A percentile compares a stretch with the other conserved stretches of the same genome.
phyloP scores from a whole-genome alignment of 1,284 basidiomycete genomes.

The Naganishia albida region DNA sequence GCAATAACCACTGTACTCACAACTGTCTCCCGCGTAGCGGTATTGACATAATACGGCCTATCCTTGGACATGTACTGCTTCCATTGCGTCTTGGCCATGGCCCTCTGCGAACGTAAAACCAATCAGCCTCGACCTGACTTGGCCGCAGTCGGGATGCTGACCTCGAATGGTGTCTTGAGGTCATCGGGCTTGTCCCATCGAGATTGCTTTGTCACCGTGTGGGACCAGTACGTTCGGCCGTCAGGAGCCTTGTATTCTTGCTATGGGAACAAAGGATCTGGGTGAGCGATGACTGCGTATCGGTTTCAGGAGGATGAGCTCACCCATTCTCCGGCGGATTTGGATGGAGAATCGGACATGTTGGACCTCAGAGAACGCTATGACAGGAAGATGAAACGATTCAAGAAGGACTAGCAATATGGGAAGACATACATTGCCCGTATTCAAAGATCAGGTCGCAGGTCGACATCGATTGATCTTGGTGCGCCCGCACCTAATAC shows the following conservation, averaged over 20 bases:
- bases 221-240: conserved; percentile 53
- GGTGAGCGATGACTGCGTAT: not conserved
- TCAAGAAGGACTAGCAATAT: not conserved
- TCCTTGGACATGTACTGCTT: conserved; percentile 87
- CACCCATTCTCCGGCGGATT: conserved; percentile 25
- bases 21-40: conserved; percentile 53
- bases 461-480: not conserved
- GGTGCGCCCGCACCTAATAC: not conserved
- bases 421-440: not conserved
- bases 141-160: conserved; percentile 47
- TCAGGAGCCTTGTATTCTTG: conserved; percentile 52
- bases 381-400: not conserved
- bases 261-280: conserved; percentile 17
- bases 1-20: conserved; percentile 25
- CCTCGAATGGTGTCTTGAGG: conserved; percentile 74
- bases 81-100: conserved; percentile 83
- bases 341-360: conserved; percentile 18
- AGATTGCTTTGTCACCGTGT: conserved; percentile 53
- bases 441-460: not conserved
- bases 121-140: not conserved
- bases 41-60: conserved; percentile 88
- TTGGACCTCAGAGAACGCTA: not conserved
- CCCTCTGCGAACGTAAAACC: conserved; percentile 59
- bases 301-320: not conserved
- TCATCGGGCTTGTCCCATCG: conserved; percentile 56